These are phyloP conservation scores for Dipteronia dyeriana DNA, from an alignment of 345 rosid species.

Conservation along the genomic window DNA sequence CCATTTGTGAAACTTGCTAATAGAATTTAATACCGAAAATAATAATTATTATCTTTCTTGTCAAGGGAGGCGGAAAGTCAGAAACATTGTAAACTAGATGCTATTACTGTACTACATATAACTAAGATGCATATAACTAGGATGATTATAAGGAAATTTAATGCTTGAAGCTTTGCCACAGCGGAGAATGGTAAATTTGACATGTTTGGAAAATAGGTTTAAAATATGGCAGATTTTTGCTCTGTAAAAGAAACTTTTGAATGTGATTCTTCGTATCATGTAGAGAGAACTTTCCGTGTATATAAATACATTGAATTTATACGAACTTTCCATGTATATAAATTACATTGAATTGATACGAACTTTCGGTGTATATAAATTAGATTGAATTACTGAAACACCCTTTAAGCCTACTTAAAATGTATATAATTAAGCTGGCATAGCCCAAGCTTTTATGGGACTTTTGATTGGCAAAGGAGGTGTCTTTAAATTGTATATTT, in stretches of 20 bases:
- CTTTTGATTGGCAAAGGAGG: not conserved
- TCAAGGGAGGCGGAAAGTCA: too few relatives aligned
- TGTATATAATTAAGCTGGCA: not conserved
- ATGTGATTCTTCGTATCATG: too few relatives aligned
- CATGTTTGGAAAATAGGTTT: not conserved
- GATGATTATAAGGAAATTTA: too few relatives aligned
- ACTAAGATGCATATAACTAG: too few relatives aligned
- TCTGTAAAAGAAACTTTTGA: not conserved
- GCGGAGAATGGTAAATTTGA: not conserved
- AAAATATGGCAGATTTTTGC: not conserved
- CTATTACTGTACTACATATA: too few relatives aligned
- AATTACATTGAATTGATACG: not conserved
- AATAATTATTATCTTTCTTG: too few relatives aligned
- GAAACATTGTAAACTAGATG: too few relatives aligned
- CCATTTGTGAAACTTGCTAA: not conserved
- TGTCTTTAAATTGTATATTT: not conserved
- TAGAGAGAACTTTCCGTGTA: not conserved
- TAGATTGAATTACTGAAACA: not conserved
- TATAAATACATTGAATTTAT: not conserved
- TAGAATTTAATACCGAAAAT: too few relatives aligned
- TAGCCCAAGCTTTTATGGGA: not conserved
- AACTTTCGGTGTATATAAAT: not conserved
- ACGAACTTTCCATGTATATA: not conserved
- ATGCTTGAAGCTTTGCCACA: not conserved
- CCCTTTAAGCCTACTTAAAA: not conserved